Evolutionary conservation across 2,329 filamentous ascomycete species (phyloP), one percentile per base, ranked within the genome.

Genomic region (Aspergillus ruber): DNA sequence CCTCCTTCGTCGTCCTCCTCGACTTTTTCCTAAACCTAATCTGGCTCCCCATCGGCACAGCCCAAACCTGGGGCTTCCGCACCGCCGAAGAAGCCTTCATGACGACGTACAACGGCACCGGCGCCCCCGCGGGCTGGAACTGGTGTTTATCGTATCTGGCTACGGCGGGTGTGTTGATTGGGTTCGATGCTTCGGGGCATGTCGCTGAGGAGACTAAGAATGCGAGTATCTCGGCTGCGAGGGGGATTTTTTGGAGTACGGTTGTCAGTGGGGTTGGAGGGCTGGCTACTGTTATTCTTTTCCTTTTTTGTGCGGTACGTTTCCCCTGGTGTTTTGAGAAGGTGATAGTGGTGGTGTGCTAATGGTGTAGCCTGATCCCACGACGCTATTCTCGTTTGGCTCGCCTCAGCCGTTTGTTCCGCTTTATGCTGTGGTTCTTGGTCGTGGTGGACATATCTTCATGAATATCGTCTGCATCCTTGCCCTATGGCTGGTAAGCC

Each of bases 141-240:
- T 82, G 79, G 80, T 81, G 79, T 63, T 70, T 83, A 3, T 80
- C 77, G 3, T 83, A 79, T 59, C 74, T 80, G 21, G 79, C 79
- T 1, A 82, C 80, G 1, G 79, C 79, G 6, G 80, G 79, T 36
- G 75, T 82, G 36, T 57, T 83, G 47, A 81, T 83, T 44, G 80
- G 80, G 1, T 82, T 81, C 46, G 80, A 83, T 60, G 80, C 80
- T 0, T 79, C 76, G 1, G 80, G 80, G 2, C 79, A 82, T 53
- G 77, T 83, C 23, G 78, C 78, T 0, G 80, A 83, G 53, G 80
- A 82, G 58, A 83, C 80, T 1, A 79, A 80, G 60, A 78, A 82
- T 50, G 79, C 57, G 1, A 55, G 53, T 13, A 38, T 59, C 3
- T 56, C 75, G n/a, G 78, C 80, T 6, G 80, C 79, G 0, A 68